Evolutionary conservation across 805 yeast species (phyloP).

Genomic region (Komagataella mondaviorum): DNA sequence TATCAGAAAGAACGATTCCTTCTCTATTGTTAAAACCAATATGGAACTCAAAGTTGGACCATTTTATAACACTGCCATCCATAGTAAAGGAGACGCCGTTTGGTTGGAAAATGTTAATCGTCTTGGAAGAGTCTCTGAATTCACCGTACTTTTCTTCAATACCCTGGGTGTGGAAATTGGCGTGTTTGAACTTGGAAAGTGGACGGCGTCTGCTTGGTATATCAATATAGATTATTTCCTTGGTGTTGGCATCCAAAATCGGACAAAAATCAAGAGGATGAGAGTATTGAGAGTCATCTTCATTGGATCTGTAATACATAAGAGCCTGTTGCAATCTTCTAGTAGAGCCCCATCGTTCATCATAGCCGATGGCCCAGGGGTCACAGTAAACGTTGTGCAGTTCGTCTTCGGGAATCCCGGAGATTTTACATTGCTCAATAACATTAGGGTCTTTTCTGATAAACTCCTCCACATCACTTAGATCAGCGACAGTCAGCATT

Average conservation of each 20-base stretch:
- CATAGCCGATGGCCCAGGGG: slow-evolving; percentile 56
- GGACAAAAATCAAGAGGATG: slow-evolving; percentile 78
- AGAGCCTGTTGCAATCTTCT: slow-evolving; percentile 71
- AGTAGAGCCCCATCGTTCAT: slow-evolving; percentile 62
- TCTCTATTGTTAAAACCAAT: slow-evolving; percentile 80
- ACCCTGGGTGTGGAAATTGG: slow-evolving; percentile 59
- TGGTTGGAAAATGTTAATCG: slow-evolving; percentile 65
- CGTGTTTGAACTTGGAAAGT: slow-evolving; percentile 51
- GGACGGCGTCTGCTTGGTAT: slow-evolving; percentile 66
- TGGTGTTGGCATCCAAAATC: slow-evolving; percentile 60
- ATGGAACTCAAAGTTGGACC: slow-evolving; percentile 72
- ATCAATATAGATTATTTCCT: slow-evolving; percentile 60
- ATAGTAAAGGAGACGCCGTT: slow-evolving; percentile 70
- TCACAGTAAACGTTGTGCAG: slow-evolving; percentile 52
- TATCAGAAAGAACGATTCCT: slow-evolving; percentile 68
- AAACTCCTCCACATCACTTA: slow-evolving; percentile 46
- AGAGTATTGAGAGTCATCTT: slow-evolving; percentile 56
- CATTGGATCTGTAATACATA: slow-evolving; percentile 63
- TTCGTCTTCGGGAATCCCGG: slow-evolving; percentile 52
- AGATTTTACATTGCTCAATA: slow-evolving; percentile 55
- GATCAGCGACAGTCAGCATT: slow-evolving; percentile 58
- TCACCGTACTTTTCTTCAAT: slow-evolving; percentile 48
- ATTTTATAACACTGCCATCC: slow-evolving; percentile 54
- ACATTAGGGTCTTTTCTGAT: slow-evolving; percentile 62
- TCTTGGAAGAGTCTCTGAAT: slow-evolving; percentile 49